phyloP scores from a whole-genome alignment of 345 rosid species.

The Citrus medica region DNA sequence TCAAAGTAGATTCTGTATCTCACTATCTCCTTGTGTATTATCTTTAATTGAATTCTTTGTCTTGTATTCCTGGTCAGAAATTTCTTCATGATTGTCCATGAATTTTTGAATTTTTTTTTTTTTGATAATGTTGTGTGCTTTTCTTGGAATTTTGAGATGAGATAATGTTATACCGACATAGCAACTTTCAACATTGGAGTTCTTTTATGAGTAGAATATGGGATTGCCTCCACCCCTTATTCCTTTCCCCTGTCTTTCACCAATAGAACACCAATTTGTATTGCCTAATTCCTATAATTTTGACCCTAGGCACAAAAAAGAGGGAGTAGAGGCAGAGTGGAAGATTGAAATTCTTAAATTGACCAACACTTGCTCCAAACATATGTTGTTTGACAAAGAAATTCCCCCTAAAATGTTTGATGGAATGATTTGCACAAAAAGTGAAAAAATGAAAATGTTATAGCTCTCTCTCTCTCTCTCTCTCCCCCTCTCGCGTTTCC shows the following conservation, averaged over 20 bases:
- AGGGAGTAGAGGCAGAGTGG: neutral
- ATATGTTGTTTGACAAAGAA: neutral
- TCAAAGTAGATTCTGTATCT: constrained; percentile 43
- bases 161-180: neutral
- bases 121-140: neutral
- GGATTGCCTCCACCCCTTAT: neutral
- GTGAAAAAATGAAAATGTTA: neutral
- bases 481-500: neutral
- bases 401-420: neutral
- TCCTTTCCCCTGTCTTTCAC: neutral
- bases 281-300: neutral
- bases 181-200: neutral
- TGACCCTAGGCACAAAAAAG: neutral
- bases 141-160: neutral
- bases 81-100: neutral
- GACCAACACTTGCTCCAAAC: neutral
- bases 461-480: no score
- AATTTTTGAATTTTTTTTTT: neutral
- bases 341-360: neutral
- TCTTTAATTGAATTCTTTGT: neutral
- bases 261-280: neutral
- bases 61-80: neutral
- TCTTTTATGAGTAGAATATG: neutral
- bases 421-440: neutral
- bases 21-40: neutral